These are phyloP conservation scores for Neotropicomus parvogracilis DNA, from an alignment of 1,284 basidiomycete genomes.

Conservation along the genomic window DNA sequence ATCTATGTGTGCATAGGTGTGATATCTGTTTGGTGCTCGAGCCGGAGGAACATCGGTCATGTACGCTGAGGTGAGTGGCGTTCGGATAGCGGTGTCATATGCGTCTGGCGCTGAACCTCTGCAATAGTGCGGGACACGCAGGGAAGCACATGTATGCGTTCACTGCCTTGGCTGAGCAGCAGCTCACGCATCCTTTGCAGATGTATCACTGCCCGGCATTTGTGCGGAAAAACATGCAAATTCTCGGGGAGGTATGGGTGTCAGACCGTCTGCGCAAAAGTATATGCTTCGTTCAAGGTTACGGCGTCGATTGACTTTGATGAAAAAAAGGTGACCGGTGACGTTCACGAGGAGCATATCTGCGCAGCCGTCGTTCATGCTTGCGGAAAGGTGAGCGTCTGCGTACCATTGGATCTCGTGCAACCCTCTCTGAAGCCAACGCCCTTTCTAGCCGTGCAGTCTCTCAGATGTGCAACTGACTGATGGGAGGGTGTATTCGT, in stretches of 20 bases:
- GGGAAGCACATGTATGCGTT: constrained; percentile 48
- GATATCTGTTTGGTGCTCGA: constrained; percentile 40
- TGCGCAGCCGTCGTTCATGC: constrained; percentile 52
- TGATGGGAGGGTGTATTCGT: constrained; percentile 38
- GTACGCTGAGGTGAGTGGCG: constrained; percentile 44
- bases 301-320: neutral
- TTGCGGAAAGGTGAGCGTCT: constrained; percentile 47
- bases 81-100: neutral
- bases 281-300: constrained; percentile 12
- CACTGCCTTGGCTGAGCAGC: neutral
- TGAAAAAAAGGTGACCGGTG: constrained; percentile 38
- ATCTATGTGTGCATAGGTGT: constrained; percentile 44
- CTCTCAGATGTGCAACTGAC: constrained; percentile 34
- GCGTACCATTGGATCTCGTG: constrained; percentile 20
- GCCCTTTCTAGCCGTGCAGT: constrained; percentile 42
- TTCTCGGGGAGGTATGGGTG: constrained; percentile 47
- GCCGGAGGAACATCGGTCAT: constrained; percentile 29
- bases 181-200: constrained; percentile 27
- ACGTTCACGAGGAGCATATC: constrained; percentile 45
- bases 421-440: constrained; percentile 7
- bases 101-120: neutral
- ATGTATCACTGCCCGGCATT: constrained; percentile 46
- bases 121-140: constrained; percentile 50
- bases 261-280: constrained; percentile 48
- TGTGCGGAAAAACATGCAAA: constrained; percentile 48